phyloP scores from a whole-genome alignment of 73 alveolate genomes.

The Tetrahymena elliotti region DNA sequence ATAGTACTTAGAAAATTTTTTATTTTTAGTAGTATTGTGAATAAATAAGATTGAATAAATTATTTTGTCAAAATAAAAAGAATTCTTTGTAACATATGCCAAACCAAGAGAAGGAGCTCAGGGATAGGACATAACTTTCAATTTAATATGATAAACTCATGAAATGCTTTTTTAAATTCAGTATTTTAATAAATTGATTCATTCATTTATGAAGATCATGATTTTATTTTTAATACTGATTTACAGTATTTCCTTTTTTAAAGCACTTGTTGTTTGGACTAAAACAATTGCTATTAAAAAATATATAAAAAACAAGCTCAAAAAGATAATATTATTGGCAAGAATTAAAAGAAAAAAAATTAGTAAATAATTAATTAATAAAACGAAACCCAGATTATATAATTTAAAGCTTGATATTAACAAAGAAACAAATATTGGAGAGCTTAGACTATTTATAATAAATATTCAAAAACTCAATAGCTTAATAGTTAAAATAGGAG shows the following conservation, averaged over 20 bases:
- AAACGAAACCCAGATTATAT: background rate
- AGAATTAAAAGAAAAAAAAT: background rate
- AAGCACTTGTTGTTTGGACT: background rate
- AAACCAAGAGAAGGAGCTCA: too few relatives aligned
- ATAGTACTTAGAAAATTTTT: too few relatives aligned
- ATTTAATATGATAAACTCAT: too few relatives aligned
- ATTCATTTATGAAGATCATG: background rate
- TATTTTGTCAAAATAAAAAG: too few relatives aligned
- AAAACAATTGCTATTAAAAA: background rate
- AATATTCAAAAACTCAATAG: background rate
- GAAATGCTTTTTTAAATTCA: background rate
- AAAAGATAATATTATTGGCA: background rate
- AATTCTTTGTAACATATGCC: too few relatives aligned
- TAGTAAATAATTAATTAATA: background rate
- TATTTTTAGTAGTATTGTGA: too few relatives aligned
- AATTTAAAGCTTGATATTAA: background rate
- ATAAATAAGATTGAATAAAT: too few relatives aligned
- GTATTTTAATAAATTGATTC: background rate
- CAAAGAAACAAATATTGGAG: background rate
- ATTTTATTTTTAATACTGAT: background rate
- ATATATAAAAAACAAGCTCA: background rate
- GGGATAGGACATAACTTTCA: too few relatives aligned
- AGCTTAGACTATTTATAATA: background rate
- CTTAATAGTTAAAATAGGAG: background rate
- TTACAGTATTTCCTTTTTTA: background rate